Evolutionary conservation across 805 yeast species (phyloP).

Genomic region (Sugiyamaella americana): DNA sequence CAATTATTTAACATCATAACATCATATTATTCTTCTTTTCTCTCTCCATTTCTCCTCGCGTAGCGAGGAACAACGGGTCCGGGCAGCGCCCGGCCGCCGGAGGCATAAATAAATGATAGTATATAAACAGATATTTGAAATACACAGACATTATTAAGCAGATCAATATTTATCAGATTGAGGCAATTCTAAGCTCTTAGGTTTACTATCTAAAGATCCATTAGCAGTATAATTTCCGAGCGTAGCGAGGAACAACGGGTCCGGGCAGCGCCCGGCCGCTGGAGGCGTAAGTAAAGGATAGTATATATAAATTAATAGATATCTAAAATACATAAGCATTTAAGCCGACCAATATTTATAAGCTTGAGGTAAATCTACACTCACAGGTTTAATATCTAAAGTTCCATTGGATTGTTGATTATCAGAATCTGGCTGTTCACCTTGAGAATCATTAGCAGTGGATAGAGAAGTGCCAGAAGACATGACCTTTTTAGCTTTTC

Average conservation of each 20-base stretch:
- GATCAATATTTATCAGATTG: constrained; percentile 63
- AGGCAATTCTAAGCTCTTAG: constrained; percentile 56
- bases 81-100: no score
- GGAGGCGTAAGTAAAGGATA: no score
- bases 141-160: constrained; percentile 40
- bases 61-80: no score
- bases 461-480: constrained; percentile 12
- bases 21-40: no score
- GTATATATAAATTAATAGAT: no score
- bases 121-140: no score
- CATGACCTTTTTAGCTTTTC: constrained; percentile 17
- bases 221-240: no score
- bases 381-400: constrained; percentile 45
- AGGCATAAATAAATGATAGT: no score
- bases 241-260: no score
- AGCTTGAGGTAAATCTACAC: constrained; percentile 54
- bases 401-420: constrained; percentile 9
- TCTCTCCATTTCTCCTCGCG: no score
- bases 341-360: constrained; percentile 64
- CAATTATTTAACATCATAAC: constrained; percentile 1
- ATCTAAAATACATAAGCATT: background rate
- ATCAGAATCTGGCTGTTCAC: constrained; percentile 28
- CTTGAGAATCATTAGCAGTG: constrained; percentile 8
- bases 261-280: no score
- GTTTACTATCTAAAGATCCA: constrained; percentile 45